A percentile compares a stretch with the other conserved stretches of the same genome.
Conservation (phyloP, 2,329 filamentous ascomycete genomes). For the Pyricularia pennisetigena region DNA sequence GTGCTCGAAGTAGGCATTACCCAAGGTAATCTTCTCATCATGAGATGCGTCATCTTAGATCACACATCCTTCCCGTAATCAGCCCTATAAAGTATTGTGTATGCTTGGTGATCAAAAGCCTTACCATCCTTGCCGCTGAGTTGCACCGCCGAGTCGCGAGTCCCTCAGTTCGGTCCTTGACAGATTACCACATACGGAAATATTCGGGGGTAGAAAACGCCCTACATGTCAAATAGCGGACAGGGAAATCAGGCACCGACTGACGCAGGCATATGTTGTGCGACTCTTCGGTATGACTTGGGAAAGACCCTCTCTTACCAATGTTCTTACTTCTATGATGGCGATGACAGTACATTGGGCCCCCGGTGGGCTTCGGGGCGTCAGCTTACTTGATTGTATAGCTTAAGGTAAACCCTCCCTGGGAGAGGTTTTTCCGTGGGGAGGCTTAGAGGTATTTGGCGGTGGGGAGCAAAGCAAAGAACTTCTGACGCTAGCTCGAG, state of each 20-base stretch:
- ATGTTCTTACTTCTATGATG: background rate
- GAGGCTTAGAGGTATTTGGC: background rate
- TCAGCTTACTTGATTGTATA: background rate
- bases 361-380: background rate
- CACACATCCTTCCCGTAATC: background rate
- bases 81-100: background rate
- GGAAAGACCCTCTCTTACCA: background rate
- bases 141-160: background rate
- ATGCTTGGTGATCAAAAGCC: no score
- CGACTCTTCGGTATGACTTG: background rate
- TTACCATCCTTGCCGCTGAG: background rate
- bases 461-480: background rate
- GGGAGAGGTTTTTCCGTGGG: background rate
- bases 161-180: background rate
- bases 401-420: no score
- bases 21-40: background rate
- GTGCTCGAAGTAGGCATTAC: background rate
- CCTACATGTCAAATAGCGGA: background rate
- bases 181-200: background rate
- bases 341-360: background rate
- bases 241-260: background rate
- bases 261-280: background rate
- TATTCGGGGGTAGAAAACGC: background rate
- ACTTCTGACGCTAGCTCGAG: background rate
- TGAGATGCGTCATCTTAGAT: background rate